These are phyloP conservation scores for Cnidoscolus chayamansa DNA, from an alignment of 441 rosid genomes.

Conservation along the genomic window DNA sequence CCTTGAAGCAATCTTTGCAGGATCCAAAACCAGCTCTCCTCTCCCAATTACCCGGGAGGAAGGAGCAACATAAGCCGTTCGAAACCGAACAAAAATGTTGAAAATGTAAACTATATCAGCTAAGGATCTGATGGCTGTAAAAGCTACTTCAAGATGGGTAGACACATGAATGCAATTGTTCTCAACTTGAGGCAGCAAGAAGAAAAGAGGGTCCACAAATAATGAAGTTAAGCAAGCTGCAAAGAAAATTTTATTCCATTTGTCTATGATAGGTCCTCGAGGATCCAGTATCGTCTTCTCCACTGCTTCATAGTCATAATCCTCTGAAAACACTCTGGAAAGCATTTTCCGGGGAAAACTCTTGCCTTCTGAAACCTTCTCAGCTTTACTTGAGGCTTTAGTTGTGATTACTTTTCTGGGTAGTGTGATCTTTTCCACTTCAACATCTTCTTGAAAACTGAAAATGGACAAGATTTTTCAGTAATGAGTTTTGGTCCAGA, in stretches of 20 bases:
- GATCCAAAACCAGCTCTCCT: conserved; percentile 58
- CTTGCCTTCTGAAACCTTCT: conserved; percentile 23
- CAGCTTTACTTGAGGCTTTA: not conserved
- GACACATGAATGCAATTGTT: conserved; percentile 38
- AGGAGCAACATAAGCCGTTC: conserved; percentile 58
- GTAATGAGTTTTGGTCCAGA: not conserved
- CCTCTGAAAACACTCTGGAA: conserved; percentile 57
- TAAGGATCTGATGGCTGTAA: conserved; percentile 37
- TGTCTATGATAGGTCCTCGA: conserved; percentile 36
- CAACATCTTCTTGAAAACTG: conserved; percentile 38
- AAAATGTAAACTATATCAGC: conserved; percentile 45
- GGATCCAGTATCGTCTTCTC: conserved; percentile 44
- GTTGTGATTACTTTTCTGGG: not conserved
- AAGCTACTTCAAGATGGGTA: conserved; percentile 31
- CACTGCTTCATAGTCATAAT: conserved; percentile 39
- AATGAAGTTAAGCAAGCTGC: conserved; percentile 54
- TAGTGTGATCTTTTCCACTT: conserved; percentile 17
- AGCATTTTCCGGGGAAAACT: conserved; percentile 28
- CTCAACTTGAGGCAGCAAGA: conserved; percentile 40
- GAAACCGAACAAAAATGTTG: conserved; percentile 44
- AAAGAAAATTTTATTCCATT: conserved; percentile 51
- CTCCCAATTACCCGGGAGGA: conserved; percentile 66
- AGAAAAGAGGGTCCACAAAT: conserved; percentile 53
- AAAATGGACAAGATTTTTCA: not conserved
- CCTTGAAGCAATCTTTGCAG: conserved; percentile 45